Conservation (phyloP, 371 early-diverging fungal genomes). For the Catenaria anguillulae region DNA sequence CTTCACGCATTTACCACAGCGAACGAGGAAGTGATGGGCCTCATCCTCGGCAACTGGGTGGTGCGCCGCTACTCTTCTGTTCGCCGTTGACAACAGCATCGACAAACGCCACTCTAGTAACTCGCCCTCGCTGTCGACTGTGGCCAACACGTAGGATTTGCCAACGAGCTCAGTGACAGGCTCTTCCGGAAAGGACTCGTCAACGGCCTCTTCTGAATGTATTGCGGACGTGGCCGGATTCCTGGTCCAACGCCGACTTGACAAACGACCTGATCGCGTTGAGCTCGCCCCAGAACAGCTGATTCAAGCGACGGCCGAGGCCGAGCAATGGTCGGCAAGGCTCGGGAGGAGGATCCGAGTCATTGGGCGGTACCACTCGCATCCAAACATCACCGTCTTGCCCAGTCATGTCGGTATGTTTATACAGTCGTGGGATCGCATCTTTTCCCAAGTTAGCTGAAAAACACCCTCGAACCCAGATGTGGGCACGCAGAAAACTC, state of each 20-base stretch:
- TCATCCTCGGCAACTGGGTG: slow-evolving; percentile 53
- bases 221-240: slow-evolving; percentile 37
- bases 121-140: too few relatives aligned
- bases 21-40: slow-evolving; percentile 54
- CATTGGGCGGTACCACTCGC: slow-evolving; percentile 48
- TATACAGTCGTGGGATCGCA: background rate
- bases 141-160: too few relatives aligned
- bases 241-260: slow-evolving; percentile 45
- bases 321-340: slow-evolving; percentile 37
- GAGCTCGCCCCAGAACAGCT: slow-evolving; percentile 48
- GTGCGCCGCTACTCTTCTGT: slow-evolving; percentile 19
- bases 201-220: slow-evolving; percentile 6
- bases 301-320: slow-evolving; percentile 46
- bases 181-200: too few relatives aligned
- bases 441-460: background rate
- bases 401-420: slow-evolving; percentile 52
- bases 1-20: background rate
- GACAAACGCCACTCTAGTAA: background rate
- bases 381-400: slow-evolving; percentile 60
- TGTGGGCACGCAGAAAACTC: slow-evolving; percentile 44
- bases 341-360: slow-evolving; percentile 33
- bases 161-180: too few relatives aligned
- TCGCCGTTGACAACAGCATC: background rate
- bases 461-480: slow-evolving; percentile 24
- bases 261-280: slow-evolving; percentile 58